phyloP scores from a whole-genome alignment of 148 eudicot species.

The Spergularia marina region DNA sequence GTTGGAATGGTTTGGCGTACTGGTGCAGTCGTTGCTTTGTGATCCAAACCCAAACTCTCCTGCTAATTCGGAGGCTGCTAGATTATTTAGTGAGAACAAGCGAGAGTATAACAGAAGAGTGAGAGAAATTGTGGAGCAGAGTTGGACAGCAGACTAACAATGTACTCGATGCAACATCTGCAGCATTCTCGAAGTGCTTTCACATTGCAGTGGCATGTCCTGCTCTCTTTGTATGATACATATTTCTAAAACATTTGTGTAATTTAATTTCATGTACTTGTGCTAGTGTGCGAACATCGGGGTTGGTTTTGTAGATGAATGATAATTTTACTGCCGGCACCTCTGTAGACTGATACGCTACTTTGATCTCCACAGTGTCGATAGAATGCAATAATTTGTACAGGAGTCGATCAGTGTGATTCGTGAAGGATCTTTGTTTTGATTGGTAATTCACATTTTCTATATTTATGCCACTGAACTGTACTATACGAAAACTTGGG shows the following conservation, averaged over 20 bases:
- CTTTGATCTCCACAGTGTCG: background rate
- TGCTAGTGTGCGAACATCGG: constrained; percentile 12
- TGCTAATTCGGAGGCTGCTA: constrained; percentile 48
- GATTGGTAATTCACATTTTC: background rate
- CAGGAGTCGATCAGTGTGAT: background rate
- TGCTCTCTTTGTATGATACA: constrained; percentile 3
- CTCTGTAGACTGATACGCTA: background rate
- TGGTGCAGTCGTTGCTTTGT: constrained; percentile 42
- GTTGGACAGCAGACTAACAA: constrained; percentile 48
- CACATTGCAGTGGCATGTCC: constrained; percentile 6
- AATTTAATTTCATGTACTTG: constrained; percentile 7
- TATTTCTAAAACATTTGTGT: constrained; percentile 17
- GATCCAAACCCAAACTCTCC: constrained; percentile 48
- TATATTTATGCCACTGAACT: too few relatives aligned
- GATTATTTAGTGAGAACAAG: constrained; percentile 43
- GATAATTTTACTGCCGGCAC: background rate
- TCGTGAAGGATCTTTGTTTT: background rate
- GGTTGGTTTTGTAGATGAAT: constrained; percentile 19
- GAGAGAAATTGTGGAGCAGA: constrained; percentile 42
- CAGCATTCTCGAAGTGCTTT: constrained; percentile 10
- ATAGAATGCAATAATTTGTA: constrained; percentile 14
- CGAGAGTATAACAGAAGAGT: constrained; percentile 41
- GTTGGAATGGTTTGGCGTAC: background rate
- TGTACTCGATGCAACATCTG: constrained; percentile 1
- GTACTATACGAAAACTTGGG: too few relatives aligned